Evolutionary conservation across 2,329 filamentous ascomycete genomes (phyloP).

Genomic region (Juglanconis sp.): DNA sequence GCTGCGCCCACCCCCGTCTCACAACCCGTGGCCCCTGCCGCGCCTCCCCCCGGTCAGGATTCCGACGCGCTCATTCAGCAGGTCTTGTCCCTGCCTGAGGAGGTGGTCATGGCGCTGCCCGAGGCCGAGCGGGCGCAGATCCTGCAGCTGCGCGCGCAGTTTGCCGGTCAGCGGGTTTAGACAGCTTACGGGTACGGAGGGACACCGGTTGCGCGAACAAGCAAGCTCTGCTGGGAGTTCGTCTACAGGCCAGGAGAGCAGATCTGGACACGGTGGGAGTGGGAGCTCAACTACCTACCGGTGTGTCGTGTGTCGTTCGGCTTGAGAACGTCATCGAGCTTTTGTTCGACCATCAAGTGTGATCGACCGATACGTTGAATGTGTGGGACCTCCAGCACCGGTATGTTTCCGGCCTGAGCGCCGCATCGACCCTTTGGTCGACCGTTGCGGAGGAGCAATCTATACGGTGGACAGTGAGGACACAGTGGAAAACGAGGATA

Average conservation of each 20-base stretch:
- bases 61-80: conserved; percentile 75
- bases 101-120: conserved; percentile 75
- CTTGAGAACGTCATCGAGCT: background rate
- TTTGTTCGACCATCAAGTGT: background rate
- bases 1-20: conserved; percentile 29
- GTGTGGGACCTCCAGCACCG: background rate
- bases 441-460: no score
- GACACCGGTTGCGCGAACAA: no score
- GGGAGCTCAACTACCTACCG: background rate
- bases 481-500: no score
- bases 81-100: conserved; percentile 75
- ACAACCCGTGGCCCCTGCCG: conserved; percentile 38
- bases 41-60: conserved; percentile 40
- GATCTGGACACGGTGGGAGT: background rate
- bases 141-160: conserved; percentile 63
- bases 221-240: background rate
- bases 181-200: no score
- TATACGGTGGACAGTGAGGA: no score
- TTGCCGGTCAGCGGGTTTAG: conserved; percentile 5
- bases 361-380: background rate
- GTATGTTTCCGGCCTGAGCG: no score
- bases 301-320: background rate
- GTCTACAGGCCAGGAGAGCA: background rate
- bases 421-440: no score
- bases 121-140: conserved; percentile 76